Evolutionary conservation across 2,329 filamentous ascomycete genomes (phyloP).

Genomic region (Juglanconis sp.): DNA sequence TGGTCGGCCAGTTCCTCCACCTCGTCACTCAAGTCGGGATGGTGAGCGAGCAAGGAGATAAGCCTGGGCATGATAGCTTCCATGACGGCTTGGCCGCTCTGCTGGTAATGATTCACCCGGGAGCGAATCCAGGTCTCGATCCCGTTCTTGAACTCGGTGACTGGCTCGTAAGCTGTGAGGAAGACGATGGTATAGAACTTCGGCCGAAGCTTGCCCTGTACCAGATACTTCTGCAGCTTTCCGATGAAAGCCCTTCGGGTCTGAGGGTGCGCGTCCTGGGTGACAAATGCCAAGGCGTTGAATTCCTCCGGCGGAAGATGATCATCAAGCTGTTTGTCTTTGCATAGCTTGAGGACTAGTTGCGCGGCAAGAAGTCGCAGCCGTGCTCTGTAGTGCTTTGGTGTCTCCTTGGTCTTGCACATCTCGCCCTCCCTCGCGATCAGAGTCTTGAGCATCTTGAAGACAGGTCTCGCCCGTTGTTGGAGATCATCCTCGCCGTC

Average conservation of each 20-base stretch:
- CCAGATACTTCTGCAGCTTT: conserved; percentile 88
- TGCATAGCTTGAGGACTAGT: conserved; percentile 79
- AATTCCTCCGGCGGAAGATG: conserved; percentile 72
- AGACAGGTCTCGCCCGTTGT: conserved; percentile 64
- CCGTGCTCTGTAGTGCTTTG: conserved; percentile 73
- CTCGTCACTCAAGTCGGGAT: conserved; percentile 77
- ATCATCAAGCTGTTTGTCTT: conserved; percentile 71
- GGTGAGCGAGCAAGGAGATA: conserved; percentile 84
- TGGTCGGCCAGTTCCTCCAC: conserved; percentile 74
- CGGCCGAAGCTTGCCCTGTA: conserved; percentile 63
- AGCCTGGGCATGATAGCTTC: conserved; percentile 80
- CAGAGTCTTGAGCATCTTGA: conserved; percentile 74
- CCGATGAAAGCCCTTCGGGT: conserved; percentile 78
- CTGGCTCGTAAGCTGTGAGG: conserved; percentile 86
- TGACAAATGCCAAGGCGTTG: conserved; percentile 74
- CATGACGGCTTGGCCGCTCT: conserved; percentile 62
- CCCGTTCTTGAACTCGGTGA: conserved; percentile 65
- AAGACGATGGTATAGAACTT: conserved; percentile 91
- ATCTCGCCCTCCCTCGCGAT: conserved; percentile 76
- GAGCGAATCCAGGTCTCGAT: conserved; percentile 88
- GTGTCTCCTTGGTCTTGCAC: conserved; percentile 71
- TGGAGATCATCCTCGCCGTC: conserved; percentile 49
- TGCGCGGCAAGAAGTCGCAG: conserved; percentile 79
- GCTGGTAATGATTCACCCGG: conserved; percentile 63
- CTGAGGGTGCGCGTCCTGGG: conserved; percentile 71